Conservation (phyloP, 2,329 filamentous ascomycete species). For the Phaeosphaeriaceae sp. region DNA sequence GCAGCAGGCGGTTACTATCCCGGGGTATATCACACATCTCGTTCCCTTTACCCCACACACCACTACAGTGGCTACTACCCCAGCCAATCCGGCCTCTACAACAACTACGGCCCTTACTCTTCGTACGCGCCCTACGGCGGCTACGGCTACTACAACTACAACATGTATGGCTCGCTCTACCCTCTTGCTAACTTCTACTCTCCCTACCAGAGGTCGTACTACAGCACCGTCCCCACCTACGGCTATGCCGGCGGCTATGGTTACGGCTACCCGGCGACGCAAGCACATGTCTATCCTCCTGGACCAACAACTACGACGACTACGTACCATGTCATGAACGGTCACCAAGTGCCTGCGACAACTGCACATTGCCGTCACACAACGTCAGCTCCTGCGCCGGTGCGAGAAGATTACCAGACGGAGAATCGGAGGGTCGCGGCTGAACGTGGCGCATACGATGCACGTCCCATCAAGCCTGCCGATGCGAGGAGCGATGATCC, state of each 20-base stretch:
- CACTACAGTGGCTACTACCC: slow-evolving; percentile 15
- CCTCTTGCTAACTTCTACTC: slow-evolving; percentile 45
- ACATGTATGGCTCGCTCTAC: slow-evolving; percentile 35
- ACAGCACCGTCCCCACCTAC: slow-evolving; percentile 30
- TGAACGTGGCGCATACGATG: slow-evolving; percentile 39
- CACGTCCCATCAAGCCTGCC: slow-evolving; percentile 40
- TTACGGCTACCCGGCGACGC: neutral
- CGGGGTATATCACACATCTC: slow-evolving; percentile 30
- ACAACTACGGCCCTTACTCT: slow-evolving; percentile 8
- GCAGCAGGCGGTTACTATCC: slow-evolving; percentile 28
- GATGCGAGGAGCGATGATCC: slow-evolving; percentile 42
- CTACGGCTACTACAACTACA: slow-evolving; percentile 36
- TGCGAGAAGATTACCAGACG: slow-evolving; percentile 37
- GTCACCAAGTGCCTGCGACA: slow-evolving; percentile 10
- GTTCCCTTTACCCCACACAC: slow-evolving; percentile 20
- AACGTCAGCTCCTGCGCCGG: neutral
- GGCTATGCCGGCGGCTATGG: slow-evolving; percentile 20
- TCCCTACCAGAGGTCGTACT: slow-evolving; percentile 42
- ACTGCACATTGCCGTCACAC: neutral
- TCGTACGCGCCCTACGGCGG: slow-evolving; percentile 18
- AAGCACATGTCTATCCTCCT: slow-evolving; percentile 30
- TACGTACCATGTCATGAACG: slow-evolving; percentile 35
- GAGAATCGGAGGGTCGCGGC: slow-evolving; percentile 41
- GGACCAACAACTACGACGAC: slow-evolving; percentile 25
- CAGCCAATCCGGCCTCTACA: slow-evolving; percentile 18